Conservation (phyloP, 768 basidiomycete genomes). For the Russula ochroleuca region DNA sequence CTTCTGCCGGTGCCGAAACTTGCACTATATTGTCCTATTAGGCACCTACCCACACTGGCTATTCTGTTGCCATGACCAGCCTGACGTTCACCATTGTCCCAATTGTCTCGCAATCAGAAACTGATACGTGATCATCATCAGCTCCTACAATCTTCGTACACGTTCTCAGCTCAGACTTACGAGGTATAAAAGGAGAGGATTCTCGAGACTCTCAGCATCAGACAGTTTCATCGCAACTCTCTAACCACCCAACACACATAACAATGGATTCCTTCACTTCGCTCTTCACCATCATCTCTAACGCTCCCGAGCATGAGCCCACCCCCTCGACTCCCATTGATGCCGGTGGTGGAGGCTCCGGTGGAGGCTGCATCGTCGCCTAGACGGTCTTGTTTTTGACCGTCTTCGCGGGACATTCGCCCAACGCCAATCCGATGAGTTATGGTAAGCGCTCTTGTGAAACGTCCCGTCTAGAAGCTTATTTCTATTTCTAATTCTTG, state of each 20-base stretch:
- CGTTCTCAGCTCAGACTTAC: not conserved
- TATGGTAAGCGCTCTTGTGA: not conserved
- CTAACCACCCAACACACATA: not conserved
- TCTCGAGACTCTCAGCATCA: not conserved
- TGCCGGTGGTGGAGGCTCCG: not conserved
- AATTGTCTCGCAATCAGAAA: not conserved
- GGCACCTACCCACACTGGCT: not conserved
- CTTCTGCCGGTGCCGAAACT: not conserved
- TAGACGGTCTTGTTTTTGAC: not conserved
- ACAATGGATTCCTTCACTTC: slow-evolving; percentile 4
- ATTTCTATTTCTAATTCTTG: not conserved
- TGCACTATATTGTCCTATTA: not conserved
- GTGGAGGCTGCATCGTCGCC: not conserved
- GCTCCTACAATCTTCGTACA: not conserved
- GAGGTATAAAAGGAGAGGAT: not conserved
- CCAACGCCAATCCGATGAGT: not conserved
- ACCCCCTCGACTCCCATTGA: not conserved
- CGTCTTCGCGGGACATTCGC: not conserved
- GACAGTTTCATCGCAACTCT: not conserved
- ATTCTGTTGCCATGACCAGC: not conserved
- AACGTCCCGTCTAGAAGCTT: no score
- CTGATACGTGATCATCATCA: not conserved
- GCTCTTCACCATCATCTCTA: not conserved
- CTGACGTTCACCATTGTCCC: not conserved
- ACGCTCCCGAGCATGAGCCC: not conserved